A percentile compares a stretch with the other conserved stretches of the same genome.
Conservation (phyloP, 805 yeast species). For the Yarrowia keelungensis region DNA sequence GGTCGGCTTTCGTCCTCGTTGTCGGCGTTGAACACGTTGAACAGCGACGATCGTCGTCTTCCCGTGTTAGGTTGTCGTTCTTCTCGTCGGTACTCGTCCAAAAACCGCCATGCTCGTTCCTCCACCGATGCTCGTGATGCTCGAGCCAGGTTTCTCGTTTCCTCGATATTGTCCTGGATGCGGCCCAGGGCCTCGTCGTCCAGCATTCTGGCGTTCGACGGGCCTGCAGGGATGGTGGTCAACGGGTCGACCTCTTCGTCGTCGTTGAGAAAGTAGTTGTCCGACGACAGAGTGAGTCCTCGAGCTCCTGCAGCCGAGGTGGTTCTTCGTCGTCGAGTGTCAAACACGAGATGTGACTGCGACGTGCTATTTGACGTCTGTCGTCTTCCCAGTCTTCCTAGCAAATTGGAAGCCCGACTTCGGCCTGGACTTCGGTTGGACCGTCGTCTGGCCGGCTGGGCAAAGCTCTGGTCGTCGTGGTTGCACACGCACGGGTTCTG, state of each 20-base stretch:
- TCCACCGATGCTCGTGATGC: constrained; percentile 25
- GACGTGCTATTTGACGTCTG: background rate
- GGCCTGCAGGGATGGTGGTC: constrained; percentile 4
- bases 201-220: background rate
- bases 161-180: constrained; percentile 26
- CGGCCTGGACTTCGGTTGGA: constrained; percentile 1
- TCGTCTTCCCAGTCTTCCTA: constrained; percentile 12
- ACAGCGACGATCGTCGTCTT: constrained; percentile 12
- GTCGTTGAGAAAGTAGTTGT: constrained; percentile 34
- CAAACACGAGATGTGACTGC: constrained; percentile 8
- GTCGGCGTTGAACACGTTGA: constrained; percentile 23
- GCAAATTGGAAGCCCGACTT: background rate
- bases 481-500: constrained; percentile 19
- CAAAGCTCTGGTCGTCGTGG: background rate
- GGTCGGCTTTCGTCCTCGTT: constrained; percentile 3
- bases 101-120: constrained; percentile 34
- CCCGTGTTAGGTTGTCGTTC: constrained; percentile 13
- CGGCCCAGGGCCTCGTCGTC: constrained; percentile 20
- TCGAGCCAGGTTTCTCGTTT: constrained; percentile 10
- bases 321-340: constrained; percentile 4
- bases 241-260: constrained; percentile 22
- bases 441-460: background rate
- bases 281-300: constrained; percentile 17
- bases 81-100: constrained; percentile 27
- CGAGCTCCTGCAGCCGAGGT: constrained; percentile 4